Percentiles rank a stretch among this genome's conserved stretches.
These are phyloP conservation scores for Actinomortierella wolfii DNA, from an alignment of 371 early-diverging fungal genomes.

Conservation along the genomic window DNA sequence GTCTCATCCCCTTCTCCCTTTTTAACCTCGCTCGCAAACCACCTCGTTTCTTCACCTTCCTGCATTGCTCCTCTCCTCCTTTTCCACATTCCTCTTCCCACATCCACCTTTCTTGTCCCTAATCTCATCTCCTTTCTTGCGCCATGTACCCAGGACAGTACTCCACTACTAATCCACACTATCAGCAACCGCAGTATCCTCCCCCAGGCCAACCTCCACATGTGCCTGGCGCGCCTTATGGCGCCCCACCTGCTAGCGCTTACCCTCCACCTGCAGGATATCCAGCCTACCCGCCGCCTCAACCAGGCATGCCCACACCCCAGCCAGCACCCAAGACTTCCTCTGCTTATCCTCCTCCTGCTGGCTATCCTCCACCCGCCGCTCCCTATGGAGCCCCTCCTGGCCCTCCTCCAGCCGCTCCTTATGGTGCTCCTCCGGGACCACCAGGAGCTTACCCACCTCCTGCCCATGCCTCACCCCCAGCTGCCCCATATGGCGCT, in stretches of 20 bases:
- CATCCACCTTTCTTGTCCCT: neutral
- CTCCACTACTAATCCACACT: conserved; percentile 15
- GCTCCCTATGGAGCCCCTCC: conserved; percentile 8
- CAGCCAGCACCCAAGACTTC: conserved; percentile 5
- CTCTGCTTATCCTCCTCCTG: conserved; percentile 6
- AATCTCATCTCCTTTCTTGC: neutral
- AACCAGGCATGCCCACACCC: conserved; percentile 1
- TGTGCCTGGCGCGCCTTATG: conserved; percentile 10
- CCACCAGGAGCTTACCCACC: neutral
- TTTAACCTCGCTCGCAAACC: no score
- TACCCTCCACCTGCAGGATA: conserved; percentile 6
- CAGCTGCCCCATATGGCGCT: conserved; percentile 5
- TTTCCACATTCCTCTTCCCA: neutral
- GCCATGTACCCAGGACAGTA: conserved; percentile 36
- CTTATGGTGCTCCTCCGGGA: conserved; percentile 11
- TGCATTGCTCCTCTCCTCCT: neutral
- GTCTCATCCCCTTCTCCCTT: neutral
- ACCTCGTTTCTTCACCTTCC: neutral
- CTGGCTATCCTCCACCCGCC: conserved; percentile 12
- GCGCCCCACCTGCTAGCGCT: neutral
- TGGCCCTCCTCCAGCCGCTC: neutral
- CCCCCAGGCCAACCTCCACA: conserved; percentile 20
- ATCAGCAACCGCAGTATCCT: conserved; percentile 17
- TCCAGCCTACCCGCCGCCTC: conserved; percentile 6
- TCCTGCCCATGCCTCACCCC: conserved; percentile 19